Base-by-base conservation (phyloP, 495 filamentous ascomycete species). In the Penicillium cinerascens region DNA sequence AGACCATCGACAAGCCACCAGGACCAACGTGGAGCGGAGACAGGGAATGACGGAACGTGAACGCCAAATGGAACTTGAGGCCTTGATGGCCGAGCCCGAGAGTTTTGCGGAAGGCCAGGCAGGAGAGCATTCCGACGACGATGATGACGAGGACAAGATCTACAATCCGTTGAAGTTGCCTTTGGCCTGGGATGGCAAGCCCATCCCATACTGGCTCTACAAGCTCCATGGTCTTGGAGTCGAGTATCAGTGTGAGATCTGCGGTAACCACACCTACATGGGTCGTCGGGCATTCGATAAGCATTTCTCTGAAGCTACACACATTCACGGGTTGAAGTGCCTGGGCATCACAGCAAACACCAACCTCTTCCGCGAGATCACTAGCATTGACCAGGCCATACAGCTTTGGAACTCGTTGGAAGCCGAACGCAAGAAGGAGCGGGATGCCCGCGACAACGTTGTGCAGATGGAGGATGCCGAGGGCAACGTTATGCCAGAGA, bases 121-220 rank as follows among this genome's bases (percentile, higher is more conserved):
- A 1, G 77, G 82, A 10, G 84, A 87, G 1, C 81, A 86, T 37
- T 82, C 79, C 6, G 89, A 92, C 16, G 88, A 92, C 18, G 68
- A 72, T 9, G 79, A 83, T 35, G 78, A 69, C 4, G 87, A 91
- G 21, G 90, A 93, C 51, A 91, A 84, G 56, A 86, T 97, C 53
- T 96, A 97, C 79, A 98, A 98, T 66, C 93, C 93, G 1, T 79
- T 97, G 52, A 98, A 98, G 60, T 77, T 98, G 7, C 93, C 93
- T 6, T 77, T 97, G 16, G 92, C 89, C 4, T 98, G 93, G 93
- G 93, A 98, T 59, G 92, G 95, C 33, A 97, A 97, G 65, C 93
- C 93, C 15, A 98, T 98, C 61, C 93, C 93, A 13, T 97, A 92
- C 76, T 98, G 93, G 93, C 82, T 98, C 2, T 98, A 97, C 78